Evolutionary conservation across 2,329 filamentous ascomycete species (phyloP).

Genomic region (Curvularia verruculosa): DNA sequence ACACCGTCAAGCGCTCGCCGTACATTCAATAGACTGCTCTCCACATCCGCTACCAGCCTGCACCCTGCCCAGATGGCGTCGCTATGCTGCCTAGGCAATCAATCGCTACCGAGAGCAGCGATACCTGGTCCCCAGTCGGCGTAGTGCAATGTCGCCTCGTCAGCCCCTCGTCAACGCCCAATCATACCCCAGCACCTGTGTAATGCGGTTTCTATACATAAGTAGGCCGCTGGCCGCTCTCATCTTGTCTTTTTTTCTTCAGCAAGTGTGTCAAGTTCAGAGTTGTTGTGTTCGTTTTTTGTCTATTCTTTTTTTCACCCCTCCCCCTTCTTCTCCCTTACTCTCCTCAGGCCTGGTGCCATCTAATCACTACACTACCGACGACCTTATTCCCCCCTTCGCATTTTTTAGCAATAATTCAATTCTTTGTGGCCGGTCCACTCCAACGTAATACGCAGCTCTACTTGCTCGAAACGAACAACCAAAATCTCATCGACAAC

Average conservation of each 20-base stretch:
- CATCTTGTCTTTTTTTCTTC: conserved; percentile 50
- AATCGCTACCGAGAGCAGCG: conserved; percentile 38
- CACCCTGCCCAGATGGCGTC: conserved; percentile 40
- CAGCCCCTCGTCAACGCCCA: conserved; percentile 28
- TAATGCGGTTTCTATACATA: conserved; percentile 41
- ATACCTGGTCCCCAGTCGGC: conserved; percentile 29
- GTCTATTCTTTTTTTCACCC: conserved; percentile 49
- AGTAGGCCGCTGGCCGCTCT: conserved; percentile 36
- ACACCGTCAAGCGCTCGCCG: conserved; percentile 44
- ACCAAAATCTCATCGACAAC: conserved; percentile 27
- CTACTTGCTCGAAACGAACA: conserved; percentile 56
- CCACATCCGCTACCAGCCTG: conserved; percentile 34
- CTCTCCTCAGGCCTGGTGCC: conserved; percentile 57
- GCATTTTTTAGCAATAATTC: conserved; percentile 44
- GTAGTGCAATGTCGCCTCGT: conserved; percentile 36
- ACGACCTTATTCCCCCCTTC: conserved; percentile 27
- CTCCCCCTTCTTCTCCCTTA: conserved; percentile 45
- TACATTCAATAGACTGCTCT: conserved; percentile 45
- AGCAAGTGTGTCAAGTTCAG: conserved; percentile 60
- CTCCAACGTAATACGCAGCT: conserved; percentile 52
- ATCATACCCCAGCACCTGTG: conserved; percentile 32
- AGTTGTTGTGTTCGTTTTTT: conserved; percentile 57
- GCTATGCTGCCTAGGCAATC: conserved; percentile 43
- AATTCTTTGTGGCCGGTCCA: conserved; percentile 53
- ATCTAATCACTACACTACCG: conserved; percentile 38